Evolutionary conservation across 768 basidiomycete species (phyloP), one percentile per base, ranked within the genome.

Genomic region (Pleurotus sapidus): DNA sequence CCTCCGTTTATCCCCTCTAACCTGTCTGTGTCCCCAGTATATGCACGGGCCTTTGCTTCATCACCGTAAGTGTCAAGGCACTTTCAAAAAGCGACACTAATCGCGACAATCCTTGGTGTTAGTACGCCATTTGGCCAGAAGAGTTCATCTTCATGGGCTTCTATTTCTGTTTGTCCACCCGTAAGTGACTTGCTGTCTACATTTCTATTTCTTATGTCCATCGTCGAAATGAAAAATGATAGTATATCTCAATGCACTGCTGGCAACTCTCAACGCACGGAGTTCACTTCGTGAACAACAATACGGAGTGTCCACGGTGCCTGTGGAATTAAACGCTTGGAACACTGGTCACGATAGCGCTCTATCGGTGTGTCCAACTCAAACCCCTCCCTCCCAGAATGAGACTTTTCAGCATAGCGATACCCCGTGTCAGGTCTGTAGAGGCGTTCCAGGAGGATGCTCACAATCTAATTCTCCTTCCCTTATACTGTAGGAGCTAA

Each of bases 91-190:
- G 20, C 3, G 20, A 20, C 3, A 3, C 20, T 20, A 3, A 20
- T 3, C 20, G 3, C 20, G 20, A 20, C 20, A 20, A 20, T 20
- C 3, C 20, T 20, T 20, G 20, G 20, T 20, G 20, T 20, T 70
- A 53, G 76, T 78, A 74, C 59, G 64, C 68, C 3, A 61, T 72
- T 9, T 78, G 80, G 77, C 81, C 79, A 3, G 56, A 67, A 9
- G 72, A 75, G 30, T 76, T 75, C 61, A 68, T 74, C 14, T 79
- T 76, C 65, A 68, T 78, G 51, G 76, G 66, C 4, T 72, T 81
- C 49, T 80, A 77, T 59, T 73, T 80, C 57, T 69, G 68, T 39
- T 68, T 80, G 9, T 76, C 75, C 61, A 80, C 81, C 64, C 54
- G 81, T 79, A 25, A 62, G 74, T 60, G 18, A n/a, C n/a, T n/a